These are phyloP conservation scores for Cocos nucifera DNA, from an alignment of 176 grass and related monocot species.

Conservation along the genomic window DNA sequence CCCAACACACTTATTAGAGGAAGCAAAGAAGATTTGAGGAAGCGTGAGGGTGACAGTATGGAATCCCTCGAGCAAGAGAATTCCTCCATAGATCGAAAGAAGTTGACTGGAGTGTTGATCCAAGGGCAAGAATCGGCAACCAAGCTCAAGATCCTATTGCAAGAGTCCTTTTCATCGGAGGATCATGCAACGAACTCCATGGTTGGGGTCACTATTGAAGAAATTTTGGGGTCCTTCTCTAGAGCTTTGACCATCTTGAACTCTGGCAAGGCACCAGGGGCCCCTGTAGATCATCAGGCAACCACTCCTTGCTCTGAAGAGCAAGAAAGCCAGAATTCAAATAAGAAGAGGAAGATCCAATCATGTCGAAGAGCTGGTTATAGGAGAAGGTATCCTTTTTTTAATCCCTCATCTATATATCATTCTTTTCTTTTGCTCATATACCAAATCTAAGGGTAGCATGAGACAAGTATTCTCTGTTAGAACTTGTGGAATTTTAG, in stretches of 20 bases:
- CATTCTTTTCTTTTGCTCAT: too few species aligned
- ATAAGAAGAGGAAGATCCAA: constrained; percentile 1
- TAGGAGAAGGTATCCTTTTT: neutral
- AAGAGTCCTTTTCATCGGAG: neutral
- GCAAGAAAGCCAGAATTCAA: constrained; percentile 17
- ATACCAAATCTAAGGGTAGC: too few species aligned
- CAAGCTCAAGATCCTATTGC: neutral
- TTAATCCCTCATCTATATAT: too few species aligned
- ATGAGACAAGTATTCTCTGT: too few species aligned
- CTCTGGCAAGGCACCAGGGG: neutral
- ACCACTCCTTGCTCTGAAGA: neutral
- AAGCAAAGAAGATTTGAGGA: too few species aligned
- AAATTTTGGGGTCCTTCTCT: constrained; percentile 8
- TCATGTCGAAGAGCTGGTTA: neutral
- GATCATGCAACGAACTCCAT: neutral
- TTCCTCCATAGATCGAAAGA: neutral
- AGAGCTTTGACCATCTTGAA: neutral
- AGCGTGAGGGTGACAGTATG: too few species aligned
- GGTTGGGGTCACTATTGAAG: neutral
- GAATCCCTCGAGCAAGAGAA: too few species aligned
- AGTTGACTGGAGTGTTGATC: neutral
- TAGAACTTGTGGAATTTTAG: too few species aligned
- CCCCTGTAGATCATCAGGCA: constrained; percentile 7
- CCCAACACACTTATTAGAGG: too few species aligned
- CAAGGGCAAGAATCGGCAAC: neutral